Conservation (phyloP, 352 stramenopile species). For the Pseudoperonospora humuli region DNA sequence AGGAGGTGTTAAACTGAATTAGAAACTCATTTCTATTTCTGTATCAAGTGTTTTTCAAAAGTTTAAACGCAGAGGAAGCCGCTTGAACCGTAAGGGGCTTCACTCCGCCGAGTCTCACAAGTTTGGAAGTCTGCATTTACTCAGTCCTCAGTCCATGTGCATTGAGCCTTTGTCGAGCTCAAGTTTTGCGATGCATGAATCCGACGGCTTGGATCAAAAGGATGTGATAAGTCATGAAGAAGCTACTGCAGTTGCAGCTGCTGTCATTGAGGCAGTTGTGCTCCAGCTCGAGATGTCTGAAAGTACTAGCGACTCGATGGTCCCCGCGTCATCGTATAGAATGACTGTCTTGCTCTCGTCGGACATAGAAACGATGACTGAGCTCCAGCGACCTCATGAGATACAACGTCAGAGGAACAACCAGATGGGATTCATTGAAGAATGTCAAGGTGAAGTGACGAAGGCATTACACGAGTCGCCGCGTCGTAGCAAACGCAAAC, state of each 20-base stretch:
- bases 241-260: not conserved
- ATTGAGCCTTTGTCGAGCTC: not conserved
- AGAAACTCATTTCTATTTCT: too few relatives aligned
- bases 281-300: not conserved
- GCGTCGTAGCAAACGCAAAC: conserved; percentile 20
- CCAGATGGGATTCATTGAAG: not conserved
- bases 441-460: not conserved
- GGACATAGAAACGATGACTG: conserved; percentile 7
- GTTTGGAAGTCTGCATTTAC: conserved; percentile 11
- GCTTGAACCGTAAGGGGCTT: conserved; percentile 16
- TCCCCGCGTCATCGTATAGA: not conserved
- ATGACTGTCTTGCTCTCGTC: conserved; percentile 8
- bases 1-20: too few relatives aligned
- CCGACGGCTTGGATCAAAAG: not conserved
- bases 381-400: conserved; percentile 3
- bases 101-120: conserved; percentile 14
- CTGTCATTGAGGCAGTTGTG: conserved; percentile 2
- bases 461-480: not conserved
- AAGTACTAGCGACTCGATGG: not conserved
- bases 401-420: conserved; percentile 7
- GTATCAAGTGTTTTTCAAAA: not conserved
- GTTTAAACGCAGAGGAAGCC: conserved; percentile 2
- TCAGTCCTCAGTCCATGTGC: conserved; percentile 1
- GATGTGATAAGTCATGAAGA: not conserved
- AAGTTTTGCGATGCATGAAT: conserved; percentile 4